phyloP scores from a whole-genome alignment of 352 stramenopile species.

The Pythium rhizo-oryzae region DNA sequence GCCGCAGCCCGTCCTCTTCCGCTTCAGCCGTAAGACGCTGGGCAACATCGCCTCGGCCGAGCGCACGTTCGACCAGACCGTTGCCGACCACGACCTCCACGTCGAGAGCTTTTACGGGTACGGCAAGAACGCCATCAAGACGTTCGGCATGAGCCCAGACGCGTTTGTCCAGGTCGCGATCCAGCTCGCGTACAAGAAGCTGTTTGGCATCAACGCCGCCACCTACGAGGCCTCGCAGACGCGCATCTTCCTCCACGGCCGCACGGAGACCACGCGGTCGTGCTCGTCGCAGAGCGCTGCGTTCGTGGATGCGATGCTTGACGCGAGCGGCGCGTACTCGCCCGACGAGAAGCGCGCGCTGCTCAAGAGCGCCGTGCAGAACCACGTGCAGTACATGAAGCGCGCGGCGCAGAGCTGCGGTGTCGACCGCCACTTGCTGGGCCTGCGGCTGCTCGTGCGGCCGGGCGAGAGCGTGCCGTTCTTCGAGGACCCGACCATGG shows the following conservation, averaged over 20 bases:
- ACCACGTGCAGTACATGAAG: constrained; percentile 69
- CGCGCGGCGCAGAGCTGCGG: constrained; percentile 74
- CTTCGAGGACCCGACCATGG: constrained; percentile 74
- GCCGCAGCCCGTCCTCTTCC: constrained; percentile 53
- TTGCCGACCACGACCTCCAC: constrained; percentile 87
- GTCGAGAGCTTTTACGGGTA: constrained; percentile 91
- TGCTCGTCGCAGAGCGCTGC: constrained; percentile 78
- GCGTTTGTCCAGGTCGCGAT: constrained; percentile 96
- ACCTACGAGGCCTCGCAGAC: constrained; percentile 97
- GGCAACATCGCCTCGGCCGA: constrained; percentile 53
- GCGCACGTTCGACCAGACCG: constrained; percentile 65
- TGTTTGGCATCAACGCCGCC: constrained; percentile 58
- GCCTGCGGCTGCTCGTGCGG: constrained; percentile 70
- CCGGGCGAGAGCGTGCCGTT: constrained; percentile 58
- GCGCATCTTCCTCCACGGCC: constrained; percentile 93
- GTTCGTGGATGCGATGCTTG: constrained; percentile 89
- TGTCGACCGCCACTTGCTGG: constrained; percentile 95
- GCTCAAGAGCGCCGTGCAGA: constrained; percentile 5
- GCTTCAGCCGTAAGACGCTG: constrained; percentile 54
- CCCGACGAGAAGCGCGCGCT: constrained; percentile 24
- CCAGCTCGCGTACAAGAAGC: constrained; percentile 91
- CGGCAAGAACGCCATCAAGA: constrained; percentile 90
- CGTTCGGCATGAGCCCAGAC: constrained; percentile 91
- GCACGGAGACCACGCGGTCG: constrained; percentile 91
- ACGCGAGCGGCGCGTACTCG: constrained; percentile 35